A percentile compares a stretch with the other conserved stretches of the same genome.
phyloP scores from a whole-genome alignment of 768 basidiomycete genomes.

The Suillus tomentosus region DNA sequence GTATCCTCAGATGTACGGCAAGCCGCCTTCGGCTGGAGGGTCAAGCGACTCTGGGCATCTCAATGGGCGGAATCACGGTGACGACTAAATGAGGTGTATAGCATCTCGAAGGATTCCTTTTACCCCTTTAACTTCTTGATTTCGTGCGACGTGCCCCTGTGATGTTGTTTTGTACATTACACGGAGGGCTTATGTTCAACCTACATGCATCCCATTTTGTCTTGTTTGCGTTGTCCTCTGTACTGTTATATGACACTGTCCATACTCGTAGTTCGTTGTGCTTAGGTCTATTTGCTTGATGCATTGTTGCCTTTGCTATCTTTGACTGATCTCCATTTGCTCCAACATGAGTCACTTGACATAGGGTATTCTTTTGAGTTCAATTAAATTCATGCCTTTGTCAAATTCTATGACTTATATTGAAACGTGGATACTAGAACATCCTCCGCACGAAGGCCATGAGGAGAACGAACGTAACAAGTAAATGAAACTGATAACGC shows the following conservation, averaged over 20 bases:
- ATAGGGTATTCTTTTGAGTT: not conserved
- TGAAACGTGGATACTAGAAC: conserved; percentile 2
- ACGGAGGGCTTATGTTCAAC: conserved; percentile 20
- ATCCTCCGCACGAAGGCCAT: conserved; percentile 3
- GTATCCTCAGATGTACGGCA: conserved; percentile 40
- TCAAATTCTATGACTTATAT: not conserved
- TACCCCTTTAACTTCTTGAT: conserved; percentile 9
- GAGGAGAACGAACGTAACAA: conserved; percentile 2
- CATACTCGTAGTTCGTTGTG: conserved; percentile 29
- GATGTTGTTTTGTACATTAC: conserved; percentile 32
- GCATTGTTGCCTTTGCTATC: conserved; percentile 24
- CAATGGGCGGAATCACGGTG: conserved; percentile 30
- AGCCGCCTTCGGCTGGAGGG: conserved; percentile 39
- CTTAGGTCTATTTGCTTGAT: conserved; percentile 22
- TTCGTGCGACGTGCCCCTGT: conserved; percentile 16
- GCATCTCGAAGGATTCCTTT: conserved; percentile 23
- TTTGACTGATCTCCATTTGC: conserved; percentile 9
- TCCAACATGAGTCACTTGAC: not conserved
- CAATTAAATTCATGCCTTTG: conserved; percentile 4
- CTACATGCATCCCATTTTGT: conserved; percentile 18
- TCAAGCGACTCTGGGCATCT: conserved; percentile 26
- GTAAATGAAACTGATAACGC: not conserved
- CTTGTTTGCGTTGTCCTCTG: conserved; percentile 27
- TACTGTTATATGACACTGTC: conserved; percentile 27
- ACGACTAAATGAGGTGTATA: conserved; percentile 31